These are phyloP conservation scores for Agapanthus africanus DNA, from an alignment of 106 monocot species.

Conservation along the genomic window DNA sequence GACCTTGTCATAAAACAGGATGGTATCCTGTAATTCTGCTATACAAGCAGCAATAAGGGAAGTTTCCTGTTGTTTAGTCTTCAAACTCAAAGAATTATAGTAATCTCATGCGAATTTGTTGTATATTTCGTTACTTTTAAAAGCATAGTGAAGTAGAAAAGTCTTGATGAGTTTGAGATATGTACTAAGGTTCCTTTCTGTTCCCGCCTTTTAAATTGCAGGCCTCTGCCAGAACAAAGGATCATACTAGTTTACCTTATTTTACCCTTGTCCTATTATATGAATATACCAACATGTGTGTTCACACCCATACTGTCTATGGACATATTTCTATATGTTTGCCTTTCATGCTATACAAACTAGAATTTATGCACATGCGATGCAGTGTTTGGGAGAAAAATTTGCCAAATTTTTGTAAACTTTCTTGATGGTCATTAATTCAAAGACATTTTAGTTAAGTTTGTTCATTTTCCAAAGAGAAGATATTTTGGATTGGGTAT, in stretches of 20 bases:
- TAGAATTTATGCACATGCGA: too few relatives aligned
- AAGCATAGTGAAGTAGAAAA: neutral
- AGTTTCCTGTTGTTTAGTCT: neutral
- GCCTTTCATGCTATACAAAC: neutral
- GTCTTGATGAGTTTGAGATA: neutral
- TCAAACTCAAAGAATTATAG: neutral
- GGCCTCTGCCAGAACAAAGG: neutral
- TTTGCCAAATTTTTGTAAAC: too few relatives aligned
- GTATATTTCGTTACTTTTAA: neutral
- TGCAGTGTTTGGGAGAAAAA: too few relatives aligned
- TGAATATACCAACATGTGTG: neutral
- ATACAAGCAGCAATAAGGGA: too few relatives aligned
- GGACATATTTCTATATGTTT: neutral
- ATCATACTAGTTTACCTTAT: too few relatives aligned
- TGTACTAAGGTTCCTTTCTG: neutral
- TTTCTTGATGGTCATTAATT: too few relatives aligned
- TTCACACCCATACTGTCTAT: neutral
- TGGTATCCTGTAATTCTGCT: too few relatives aligned
- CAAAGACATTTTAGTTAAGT: too few relatives aligned
- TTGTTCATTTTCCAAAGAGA: too few relatives aligned
- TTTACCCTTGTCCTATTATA: too few relatives aligned
- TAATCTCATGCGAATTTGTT: neutral
- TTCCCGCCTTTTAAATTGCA: neutral
- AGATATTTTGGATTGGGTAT: too few relatives aligned
- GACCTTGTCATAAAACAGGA: too few relatives aligned